Conservation (phyloP, 2,329 filamentous ascomycete genomes). For the Apiospora arundinis region DNA sequence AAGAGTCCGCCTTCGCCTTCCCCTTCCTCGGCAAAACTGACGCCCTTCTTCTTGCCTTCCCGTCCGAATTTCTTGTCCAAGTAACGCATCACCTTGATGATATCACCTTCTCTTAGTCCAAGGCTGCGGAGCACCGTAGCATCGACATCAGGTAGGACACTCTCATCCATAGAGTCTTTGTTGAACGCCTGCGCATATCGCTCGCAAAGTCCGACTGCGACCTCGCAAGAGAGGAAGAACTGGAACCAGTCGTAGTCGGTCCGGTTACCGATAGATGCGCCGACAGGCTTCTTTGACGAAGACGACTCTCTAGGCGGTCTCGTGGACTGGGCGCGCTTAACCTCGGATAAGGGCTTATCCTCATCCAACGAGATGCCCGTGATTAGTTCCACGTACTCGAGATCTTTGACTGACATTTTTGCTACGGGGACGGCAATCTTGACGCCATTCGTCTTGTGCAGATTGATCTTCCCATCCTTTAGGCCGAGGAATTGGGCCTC, state of each 20-base stretch:
- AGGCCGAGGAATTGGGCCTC: slow-evolving; percentile 95
- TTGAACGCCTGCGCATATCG: slow-evolving; percentile 89
- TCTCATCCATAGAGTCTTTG: slow-evolving; percentile 95
- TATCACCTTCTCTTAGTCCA: slow-evolving; percentile 95
- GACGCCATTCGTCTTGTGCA: slow-evolving; percentile 97
- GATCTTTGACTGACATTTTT: slow-evolving; percentile 95
- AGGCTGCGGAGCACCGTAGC: slow-evolving; percentile 82
- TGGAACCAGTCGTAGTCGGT: slow-evolving; percentile 98
- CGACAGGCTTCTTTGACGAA: slow-evolving; percentile 47
- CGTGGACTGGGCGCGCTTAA: slow-evolving; percentile 62
- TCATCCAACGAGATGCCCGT: slow-evolving; percentile 93
- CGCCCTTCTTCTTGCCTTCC: slow-evolving; percentile 59
- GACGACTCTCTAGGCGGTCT: slow-evolving; percentile 38
- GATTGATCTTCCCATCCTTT: slow-evolving; percentile 94
- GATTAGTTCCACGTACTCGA: slow-evolving; percentile 89
- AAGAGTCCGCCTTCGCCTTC: slow-evolving; percentile 78
- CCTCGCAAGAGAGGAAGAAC: slow-evolving; percentile 93
- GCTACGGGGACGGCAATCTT: slow-evolving; percentile 95
- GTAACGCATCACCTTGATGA: slow-evolving; percentile 90
- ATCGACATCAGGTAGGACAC: slow-evolving; percentile 87
- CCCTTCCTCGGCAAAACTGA: slow-evolving; percentile 42
- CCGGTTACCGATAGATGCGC: slow-evolving; percentile 73
- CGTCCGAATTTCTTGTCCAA: slow-evolving; percentile 83
- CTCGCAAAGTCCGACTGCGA: slow-evolving; percentile 91
- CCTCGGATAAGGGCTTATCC: slow-evolving; percentile 89